A percentile compares a stretch with the other conserved stretches of the same genome.
phyloP scores from a whole-genome alignment of 805 yeast species.

The Ogataea glucozyma region DNA sequence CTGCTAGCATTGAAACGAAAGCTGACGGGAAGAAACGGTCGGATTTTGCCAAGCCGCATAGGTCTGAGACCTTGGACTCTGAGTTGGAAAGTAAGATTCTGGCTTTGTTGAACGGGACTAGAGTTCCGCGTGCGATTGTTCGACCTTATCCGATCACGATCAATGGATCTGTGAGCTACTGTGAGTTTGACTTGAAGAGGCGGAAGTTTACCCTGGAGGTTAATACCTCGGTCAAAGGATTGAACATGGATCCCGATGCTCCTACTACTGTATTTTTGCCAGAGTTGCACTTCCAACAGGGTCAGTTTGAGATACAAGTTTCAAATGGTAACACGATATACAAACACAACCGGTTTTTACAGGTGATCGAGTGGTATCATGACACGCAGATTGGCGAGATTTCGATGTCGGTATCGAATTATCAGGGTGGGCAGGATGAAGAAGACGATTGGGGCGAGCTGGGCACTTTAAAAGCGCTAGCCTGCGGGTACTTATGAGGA shows the following conservation, averaged over 20 bases:
- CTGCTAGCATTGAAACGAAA: slow-evolving; percentile 12
- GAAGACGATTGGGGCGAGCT: slow-evolving; percentile 9
- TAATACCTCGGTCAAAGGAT: slow-evolving; percentile 23
- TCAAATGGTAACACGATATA: slow-evolving; percentile 53
- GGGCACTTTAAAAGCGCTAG: slow-evolving; percentile 34
- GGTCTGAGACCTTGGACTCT: slow-evolving; percentile 12
- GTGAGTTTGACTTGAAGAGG: slow-evolving; percentile 58
- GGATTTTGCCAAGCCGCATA: slow-evolving; percentile 5
- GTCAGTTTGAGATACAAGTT: slow-evolving; percentile 48
- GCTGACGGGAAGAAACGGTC: slow-evolving; percentile 7
- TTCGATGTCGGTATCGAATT: slow-evolving; percentile 20
- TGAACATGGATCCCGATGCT: slow-evolving; percentile 2
- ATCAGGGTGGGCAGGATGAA: slow-evolving; percentile 12
- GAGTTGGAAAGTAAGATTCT: slow-evolving; percentile 19
- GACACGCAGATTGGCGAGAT: slow-evolving; percentile 31
- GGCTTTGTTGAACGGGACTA: slow-evolving; percentile 48
- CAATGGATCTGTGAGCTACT: slow-evolving; percentile 54
- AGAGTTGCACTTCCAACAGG: slow-evolving; percentile 62
- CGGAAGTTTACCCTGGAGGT: slow-evolving; percentile 52
- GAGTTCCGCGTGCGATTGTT: slow-evolving; percentile 73
- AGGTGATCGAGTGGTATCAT: slow-evolving; percentile 74
- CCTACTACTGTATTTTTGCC: slow-evolving; percentile 74
- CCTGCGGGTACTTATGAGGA: slow-evolving; percentile 35
- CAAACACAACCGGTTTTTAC: slow-evolving; percentile 49
- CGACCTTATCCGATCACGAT: slow-evolving; percentile 75